These are phyloP conservation scores for Eragrostis curvula DNA, from an alignment of 176 grass and related monocot genomes.

Conservation along the genomic window DNA sequence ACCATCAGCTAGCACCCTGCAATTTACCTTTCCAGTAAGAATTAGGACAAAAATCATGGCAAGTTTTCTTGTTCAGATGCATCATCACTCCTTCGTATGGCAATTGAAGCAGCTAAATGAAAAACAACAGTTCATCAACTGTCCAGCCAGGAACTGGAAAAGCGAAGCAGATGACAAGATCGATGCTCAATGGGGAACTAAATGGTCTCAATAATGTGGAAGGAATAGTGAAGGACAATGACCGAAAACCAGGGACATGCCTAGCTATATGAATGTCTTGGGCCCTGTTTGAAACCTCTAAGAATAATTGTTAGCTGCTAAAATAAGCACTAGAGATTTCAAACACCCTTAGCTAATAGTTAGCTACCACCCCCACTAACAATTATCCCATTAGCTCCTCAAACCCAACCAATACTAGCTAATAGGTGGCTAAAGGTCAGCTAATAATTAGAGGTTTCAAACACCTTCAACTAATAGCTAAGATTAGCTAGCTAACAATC, in stretches of 20 bases:
- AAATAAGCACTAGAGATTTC: no score
- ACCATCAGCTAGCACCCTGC: slow-evolving; percentile 91
- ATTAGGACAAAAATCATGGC: background rate
- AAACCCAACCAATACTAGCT: no score
- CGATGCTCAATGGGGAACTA: background rate
- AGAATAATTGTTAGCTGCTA: no score
- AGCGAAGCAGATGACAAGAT: background rate
- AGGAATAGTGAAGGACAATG: background rate
- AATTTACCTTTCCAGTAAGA: slow-evolving; percentile 41
- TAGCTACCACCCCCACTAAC: no score
- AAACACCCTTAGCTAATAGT: no score
- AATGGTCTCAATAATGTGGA: background rate
- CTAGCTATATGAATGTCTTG: background rate
- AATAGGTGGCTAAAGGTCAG: no score
- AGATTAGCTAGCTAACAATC: no score
- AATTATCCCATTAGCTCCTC: no score
- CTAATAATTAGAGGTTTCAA: no score
- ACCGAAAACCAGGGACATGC: background rate
- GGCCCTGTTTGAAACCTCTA: no score
- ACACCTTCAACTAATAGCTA: no score
- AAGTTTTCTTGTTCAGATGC: background rate
- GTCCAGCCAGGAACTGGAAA: background rate
- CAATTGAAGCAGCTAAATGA: background rate
- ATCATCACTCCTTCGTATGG: background rate
- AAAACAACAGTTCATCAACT: background rate